A percentile compares a stretch with the other conserved stretches of the same genome.
Evolutionary conservation across 768 basidiomycete species (phyloP).

Genomic region (Baorangia bicolor): DNA sequence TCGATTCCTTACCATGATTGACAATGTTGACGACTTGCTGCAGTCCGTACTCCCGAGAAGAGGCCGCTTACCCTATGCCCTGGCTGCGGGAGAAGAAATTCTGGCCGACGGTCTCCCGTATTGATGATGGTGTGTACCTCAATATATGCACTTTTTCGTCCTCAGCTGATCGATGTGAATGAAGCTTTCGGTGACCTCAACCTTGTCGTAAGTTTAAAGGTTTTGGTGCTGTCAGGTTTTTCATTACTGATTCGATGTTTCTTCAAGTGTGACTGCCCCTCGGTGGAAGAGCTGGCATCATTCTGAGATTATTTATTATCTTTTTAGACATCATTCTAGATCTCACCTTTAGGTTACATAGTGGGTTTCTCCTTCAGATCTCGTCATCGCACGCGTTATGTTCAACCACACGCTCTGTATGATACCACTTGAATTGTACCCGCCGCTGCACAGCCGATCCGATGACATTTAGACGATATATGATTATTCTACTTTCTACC

Average conservation of each 20-base stretch:
- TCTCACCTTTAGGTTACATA: conserved; percentile 23
- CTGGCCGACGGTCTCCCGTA: conserved; percentile 91
- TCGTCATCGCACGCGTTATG: conserved; percentile 41
- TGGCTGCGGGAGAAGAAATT: conserved; percentile 89
- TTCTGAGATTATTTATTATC: conserved; percentile 18
- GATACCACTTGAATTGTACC: conserved; percentile 30
- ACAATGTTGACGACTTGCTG: conserved; percentile 2
- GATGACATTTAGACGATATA: conserved; percentile 19
- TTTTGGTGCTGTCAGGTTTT: conserved; percentile 1
- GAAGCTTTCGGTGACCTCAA: conserved; percentile 92
- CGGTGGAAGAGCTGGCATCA: conserved; percentile 74
- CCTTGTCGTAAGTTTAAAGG: conserved; percentile 63
- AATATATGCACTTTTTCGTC: neutral
- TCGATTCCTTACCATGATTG: neutral
- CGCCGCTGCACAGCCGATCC: conserved; percentile 7
- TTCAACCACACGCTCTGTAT: conserved; percentile 62
- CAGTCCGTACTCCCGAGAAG: conserved; percentile 89
- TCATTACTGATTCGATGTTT: conserved; percentile 6
- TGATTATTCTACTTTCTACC: conserved; percentile 5
- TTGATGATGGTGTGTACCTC: conserved; percentile 85
- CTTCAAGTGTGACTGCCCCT: conserved; percentile 77
- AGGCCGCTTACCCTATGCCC: conserved; percentile 87
- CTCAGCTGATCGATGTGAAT: conserved; percentile 7
- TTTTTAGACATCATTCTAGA: conserved; percentile 25
- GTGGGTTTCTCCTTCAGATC: conserved; percentile 52